A percentile compares a stretch with the other conserved stretches of the same genome.
Evolutionary conservation across 2,329 filamentous ascomycete genomes (phyloP).

Genomic region (Dactylonectria estremocensis): DNA sequence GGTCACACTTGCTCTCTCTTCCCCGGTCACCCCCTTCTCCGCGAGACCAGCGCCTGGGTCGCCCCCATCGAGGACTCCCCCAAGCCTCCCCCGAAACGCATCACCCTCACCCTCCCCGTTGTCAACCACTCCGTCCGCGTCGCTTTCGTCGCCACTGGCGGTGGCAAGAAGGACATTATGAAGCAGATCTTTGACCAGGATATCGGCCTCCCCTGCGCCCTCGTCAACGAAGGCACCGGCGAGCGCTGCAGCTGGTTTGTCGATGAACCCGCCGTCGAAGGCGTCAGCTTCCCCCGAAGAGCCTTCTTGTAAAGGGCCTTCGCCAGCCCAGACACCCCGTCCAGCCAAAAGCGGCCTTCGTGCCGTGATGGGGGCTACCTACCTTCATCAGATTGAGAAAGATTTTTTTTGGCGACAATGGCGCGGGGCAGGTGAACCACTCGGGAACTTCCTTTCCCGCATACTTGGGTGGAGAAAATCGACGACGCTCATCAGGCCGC

Average conservation of each 20-base stretch:
- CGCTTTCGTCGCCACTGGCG: slow-evolving; percentile 92
- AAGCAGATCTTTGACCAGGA: slow-evolving; percentile 91
- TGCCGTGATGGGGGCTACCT: background rate
- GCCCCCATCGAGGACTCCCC: slow-evolving; percentile 93
- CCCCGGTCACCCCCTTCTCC: slow-evolving; percentile 88
- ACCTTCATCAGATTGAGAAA: slow-evolving; percentile 13
- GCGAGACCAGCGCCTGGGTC: slow-evolving; percentile 93
- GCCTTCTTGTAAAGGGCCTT: slow-evolving; percentile 66
- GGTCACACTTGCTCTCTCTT: slow-evolving; percentile 98
- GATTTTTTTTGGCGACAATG: slow-evolving; percentile 6
- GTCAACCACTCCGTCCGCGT: slow-evolving; percentile 89
- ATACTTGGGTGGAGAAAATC: slow-evolving; percentile 6
- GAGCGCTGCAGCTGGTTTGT: slow-evolving; percentile 97
- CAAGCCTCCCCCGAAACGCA: slow-evolving; percentile 91
- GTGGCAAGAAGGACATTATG: slow-evolving; percentile 90
- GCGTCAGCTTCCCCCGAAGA: slow-evolving; percentile 85
- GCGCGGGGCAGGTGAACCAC: slow-evolving; percentile 16
- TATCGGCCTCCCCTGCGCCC: slow-evolving; percentile 83
- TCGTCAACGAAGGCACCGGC: slow-evolving; percentile 88
- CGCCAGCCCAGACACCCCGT: slow-evolving; percentile 5
- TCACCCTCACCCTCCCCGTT: slow-evolving; percentile 93
- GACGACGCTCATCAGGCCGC: slow-evolving; percentile 17
- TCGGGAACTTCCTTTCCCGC: background rate
- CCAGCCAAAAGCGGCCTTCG: slow-evolving; percentile 21
- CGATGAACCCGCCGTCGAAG: slow-evolving; percentile 87